A percentile compares a stretch with the other conserved stretches of the same genome.
These are phyloP conservation scores for Tylopilus sp. DNA, from an alignment of 768 basidiomycete species.

Conservation along the genomic window DNA sequence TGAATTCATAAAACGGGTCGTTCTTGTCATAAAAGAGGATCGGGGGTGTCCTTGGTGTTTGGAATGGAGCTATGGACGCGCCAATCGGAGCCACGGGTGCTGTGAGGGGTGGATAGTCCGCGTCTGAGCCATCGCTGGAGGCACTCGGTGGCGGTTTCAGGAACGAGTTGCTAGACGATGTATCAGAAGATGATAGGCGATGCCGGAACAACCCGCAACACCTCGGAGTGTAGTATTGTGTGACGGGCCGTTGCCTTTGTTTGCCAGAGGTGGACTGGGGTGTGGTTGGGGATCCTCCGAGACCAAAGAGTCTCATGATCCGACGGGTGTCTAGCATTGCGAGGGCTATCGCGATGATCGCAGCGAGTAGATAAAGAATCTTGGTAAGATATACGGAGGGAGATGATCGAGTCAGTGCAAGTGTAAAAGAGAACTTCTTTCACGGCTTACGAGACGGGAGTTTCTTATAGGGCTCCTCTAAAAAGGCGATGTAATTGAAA, in stretches of 20 bases:
- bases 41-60: slow-evolving; percentile 28
- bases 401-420: slow-evolving; percentile 13
- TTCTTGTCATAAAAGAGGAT: slow-evolving; percentile 65
- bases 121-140: slow-evolving; percentile 9
- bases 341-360: slow-evolving; percentile 18
- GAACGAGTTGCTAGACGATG: slow-evolving; percentile 8
- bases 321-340: slow-evolving; percentile 33
- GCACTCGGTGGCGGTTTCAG: slow-evolving; percentile 10
- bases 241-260: slow-evolving; percentile 22
- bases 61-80: slow-evolving; percentile 29
- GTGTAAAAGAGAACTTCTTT: slow-evolving; percentile 14
- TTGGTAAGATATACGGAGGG: slow-evolving; percentile 13
- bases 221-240: slow-evolving; percentile 25
- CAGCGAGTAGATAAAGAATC: slow-evolving; percentile 26
- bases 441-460: slow-evolving; percentile 9
- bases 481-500: slow-evolving; percentile 26
- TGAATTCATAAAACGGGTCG: slow-evolving; percentile 65
- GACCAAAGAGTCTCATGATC: slow-evolving; percentile 32
- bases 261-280: slow-evolving; percentile 19
- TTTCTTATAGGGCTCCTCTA: slow-evolving; percentile 25
- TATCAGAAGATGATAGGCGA: neutral
- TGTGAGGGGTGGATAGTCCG: slow-evolving; percentile 32
- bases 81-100: slow-evolving; percentile 28
- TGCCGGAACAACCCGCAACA: neutral
- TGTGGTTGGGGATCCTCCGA: slow-evolving; percentile 27